Base-by-base conservation (phyloP, 2,329 filamentous ascomycete genomes). In the Colletotrichum sp. region DNA sequence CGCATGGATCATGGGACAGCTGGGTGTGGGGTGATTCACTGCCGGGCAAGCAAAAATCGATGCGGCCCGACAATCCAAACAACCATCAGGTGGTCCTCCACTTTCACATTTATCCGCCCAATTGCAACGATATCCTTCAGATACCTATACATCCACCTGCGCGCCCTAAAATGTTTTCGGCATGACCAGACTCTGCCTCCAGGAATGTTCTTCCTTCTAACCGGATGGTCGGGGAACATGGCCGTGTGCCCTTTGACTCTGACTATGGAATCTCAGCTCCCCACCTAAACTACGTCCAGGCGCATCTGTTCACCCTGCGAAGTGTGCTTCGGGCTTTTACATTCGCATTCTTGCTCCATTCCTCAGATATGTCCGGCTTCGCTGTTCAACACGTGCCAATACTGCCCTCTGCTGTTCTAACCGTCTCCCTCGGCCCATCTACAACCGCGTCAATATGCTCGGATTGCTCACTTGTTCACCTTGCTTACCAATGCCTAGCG, bases 11-110 rank as follows among this genome's bases (percentile, higher is more conserved):
- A 69, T 61, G 56, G 56, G 71, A 64, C n/a, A 34, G 59, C 14
- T 71, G 16, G 24, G 61, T 62, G 61, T 66, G 52, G 72, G 55
- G 68, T 74, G 52, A 63, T 36, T 21, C 36, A 38, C 14, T 18
- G 13, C 58, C 26, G 52, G 34, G 34, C 34, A 10, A 16, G 34
- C 18, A 32, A 48, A 62, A 55, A 18, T 80, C 79, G 78, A 75
- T 70, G 69, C 83, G 83, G 83, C 71, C 83, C 83, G 83, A 84
- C 80, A 81, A 78, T 78, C 83, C 83, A 84, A 81, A 84, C 80
- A 82, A 78, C 59, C 52, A 69, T 73, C 38, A 28, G 75, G 77
- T 71, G 76, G 74, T 66, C 76, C 75, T 66, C 70, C 71, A 77
- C 73, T 75, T 76, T 70, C 56, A 65, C 56, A 69, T 74, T 75